Percentiles rank a stretch among this genome's conserved stretches.
phyloP scores from a whole-genome alignment of 2,329 filamentous ascomycete species.

The Fusarium cicatricum region DNA sequence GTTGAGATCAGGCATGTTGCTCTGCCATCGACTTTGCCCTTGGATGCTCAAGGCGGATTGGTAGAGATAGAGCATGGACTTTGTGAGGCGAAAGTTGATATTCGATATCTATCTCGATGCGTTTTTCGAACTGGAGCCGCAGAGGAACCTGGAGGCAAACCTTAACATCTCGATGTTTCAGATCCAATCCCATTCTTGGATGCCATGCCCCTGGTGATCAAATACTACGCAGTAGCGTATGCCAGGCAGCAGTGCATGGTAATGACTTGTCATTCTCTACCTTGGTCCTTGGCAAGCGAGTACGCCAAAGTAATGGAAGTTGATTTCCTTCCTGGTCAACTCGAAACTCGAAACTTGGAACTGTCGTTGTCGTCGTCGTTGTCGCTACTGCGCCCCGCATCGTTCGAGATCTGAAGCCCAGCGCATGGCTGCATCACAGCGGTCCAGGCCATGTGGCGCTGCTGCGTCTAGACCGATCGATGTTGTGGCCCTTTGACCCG shows the following conservation, averaged over 20 bases:
- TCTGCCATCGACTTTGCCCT: conserved; percentile 16
- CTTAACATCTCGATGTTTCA: no score
- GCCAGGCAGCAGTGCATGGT: no score
- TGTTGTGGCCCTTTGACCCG: conserved; percentile 9
- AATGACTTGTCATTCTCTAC: no score
- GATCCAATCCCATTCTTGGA: no score
- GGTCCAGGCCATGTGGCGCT: conserved; percentile 36
- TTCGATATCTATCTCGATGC: not conserved
- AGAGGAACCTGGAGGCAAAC: no score
- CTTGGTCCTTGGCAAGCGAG: no score
- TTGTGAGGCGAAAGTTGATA: conserved; percentile 12
- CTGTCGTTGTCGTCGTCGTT: not conserved
- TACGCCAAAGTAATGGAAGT: no score
- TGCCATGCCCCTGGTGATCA: no score
- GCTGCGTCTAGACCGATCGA: conserved; percentile 35
- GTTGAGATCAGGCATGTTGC: conserved; percentile 21
- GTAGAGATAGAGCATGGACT: conserved; percentile 5
- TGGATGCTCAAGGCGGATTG: conserved; percentile 3
- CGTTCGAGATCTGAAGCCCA: conserved; percentile 24
- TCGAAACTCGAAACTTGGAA: not conserved
- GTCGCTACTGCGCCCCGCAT: conserved; percentile 17
- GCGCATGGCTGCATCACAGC: conserved; percentile 11
- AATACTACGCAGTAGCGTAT: no score
- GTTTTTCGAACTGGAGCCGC: no score
- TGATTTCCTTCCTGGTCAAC: conserved; percentile 4